These are phyloP conservation scores for Vanrija pseudolonga DNA, from an alignment of 1,284 basidiomycete genomes.

Conservation along the genomic window DNA sequence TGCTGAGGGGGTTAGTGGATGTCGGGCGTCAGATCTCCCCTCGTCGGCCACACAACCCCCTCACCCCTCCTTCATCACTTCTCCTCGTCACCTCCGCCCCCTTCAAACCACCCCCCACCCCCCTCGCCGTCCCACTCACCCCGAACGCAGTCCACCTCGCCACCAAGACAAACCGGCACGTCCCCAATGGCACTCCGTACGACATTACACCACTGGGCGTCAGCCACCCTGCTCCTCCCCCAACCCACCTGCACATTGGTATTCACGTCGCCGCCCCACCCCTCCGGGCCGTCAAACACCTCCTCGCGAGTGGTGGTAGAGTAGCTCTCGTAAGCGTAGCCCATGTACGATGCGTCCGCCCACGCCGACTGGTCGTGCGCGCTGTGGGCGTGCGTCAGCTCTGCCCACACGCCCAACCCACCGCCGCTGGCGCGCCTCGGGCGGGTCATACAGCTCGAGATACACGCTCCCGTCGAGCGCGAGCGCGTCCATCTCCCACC, in stretches of 20 bases:
- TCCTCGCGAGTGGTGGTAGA: conserved; percentile 25
- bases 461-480: conserved; percentile 70
- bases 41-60: neutral
- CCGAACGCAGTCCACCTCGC: conserved; percentile 90
- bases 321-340: conserved; percentile 45
- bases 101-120: neutral
- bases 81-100: neutral
- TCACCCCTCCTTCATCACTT: neutral
- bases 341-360: conserved; percentile 44
- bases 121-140: conserved; percentile 52
- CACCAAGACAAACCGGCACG: conserved; percentile 78
- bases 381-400: conserved; percentile 1
- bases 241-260: conserved; percentile 67
- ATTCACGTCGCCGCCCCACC: conserved; percentile 83
- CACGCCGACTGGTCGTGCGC: conserved; percentile 25
- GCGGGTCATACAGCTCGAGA: conserved; percentile 69
- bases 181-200: conserved; percentile 83
- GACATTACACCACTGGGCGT: conserved; percentile 76
- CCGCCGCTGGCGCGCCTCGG: conserved; percentile 27
- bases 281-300: conserved; percentile 47
- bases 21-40: no score
- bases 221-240: neutral
- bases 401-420: conserved; percentile 7
- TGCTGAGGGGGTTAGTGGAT: conserved; percentile 6
- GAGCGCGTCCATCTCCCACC: conserved; percentile 83